Evolutionary conservation across 2,329 filamentous ascomycete genomes (phyloP), one percentile per base, ranked within the genome.

Genomic region (Colletotrichum graminicola): DNA sequence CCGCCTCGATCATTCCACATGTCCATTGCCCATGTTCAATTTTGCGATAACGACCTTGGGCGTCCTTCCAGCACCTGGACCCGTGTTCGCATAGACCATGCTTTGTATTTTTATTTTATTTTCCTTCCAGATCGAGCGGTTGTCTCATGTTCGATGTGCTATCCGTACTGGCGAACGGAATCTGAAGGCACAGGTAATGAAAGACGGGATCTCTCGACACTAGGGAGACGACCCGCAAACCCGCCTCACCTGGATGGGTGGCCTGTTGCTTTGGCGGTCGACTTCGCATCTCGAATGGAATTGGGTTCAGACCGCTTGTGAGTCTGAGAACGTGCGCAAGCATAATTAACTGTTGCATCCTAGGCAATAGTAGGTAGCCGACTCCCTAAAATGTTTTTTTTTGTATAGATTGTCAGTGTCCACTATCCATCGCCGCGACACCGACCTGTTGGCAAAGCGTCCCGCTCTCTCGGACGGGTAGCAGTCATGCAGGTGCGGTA

Each of bases 391-490:
- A 18, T 32, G 57, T 29, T 23, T 18, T 55, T 29, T 23, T 18
- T 55, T 36, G 32, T 1, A 36, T 2, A 55, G 52, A 7, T 36
- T 36, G 34, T 16, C 34, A 32, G 18, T 34, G 49, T 29, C 26
- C 26, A 49, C 32, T 43, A 61, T 36, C 21, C 29, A 36, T 36
- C 34, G 16, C 12, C 26, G 14, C 29, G 34, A 36, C 32, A 64
- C n/a, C 18, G 23, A 51, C 47, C 6, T 41, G 49, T n/a, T 47
- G 49, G 36, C 34, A 51, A 49, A 49, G 39, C 51, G 41, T 67
- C 62, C 54, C 45, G 7, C 67, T 59, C 14, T 65, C 39, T 64
- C 66, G 39, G 62, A 55, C 62, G 67, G 65, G 36, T 45, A 66
- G 29, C n/a, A 60, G 41, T 34, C 39, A 51, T 18, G 18, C 57